phyloP scores from a whole-genome alignment of 345 rosid genomes.

The Camelina sativa region DNA sequence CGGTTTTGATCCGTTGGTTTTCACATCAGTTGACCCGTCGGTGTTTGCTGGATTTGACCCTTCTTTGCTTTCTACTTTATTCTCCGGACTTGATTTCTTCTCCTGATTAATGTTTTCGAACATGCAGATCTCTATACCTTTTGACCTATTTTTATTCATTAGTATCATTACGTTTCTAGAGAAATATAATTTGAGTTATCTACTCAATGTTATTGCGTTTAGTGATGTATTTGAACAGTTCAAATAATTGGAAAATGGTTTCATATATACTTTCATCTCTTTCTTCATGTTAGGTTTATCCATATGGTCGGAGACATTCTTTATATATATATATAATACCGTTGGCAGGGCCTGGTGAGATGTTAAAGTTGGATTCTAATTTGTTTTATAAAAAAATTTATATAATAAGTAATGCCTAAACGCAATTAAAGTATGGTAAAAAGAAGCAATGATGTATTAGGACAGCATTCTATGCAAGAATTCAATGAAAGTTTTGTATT shows the following conservation, averaged over 20 bases:
- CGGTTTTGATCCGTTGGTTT: constrained; percentile 28
- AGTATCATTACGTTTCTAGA: not conserved
- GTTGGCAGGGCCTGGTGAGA: not conserved
- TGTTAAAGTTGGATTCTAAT: too few relatives aligned
- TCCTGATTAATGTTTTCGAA: constrained; percentile 7
- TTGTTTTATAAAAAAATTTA: not conserved
- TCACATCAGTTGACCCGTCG: constrained; percentile 26
- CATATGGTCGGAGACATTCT: not conserved
- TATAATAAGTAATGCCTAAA: not conserved
- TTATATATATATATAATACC: too few relatives aligned
- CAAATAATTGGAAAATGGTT: too few relatives aligned
- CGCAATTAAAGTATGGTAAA: not conserved
- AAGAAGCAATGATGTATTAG: not conserved
- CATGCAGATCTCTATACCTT: not conserved
- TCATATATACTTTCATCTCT: not conserved
- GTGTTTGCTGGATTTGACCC: constrained; percentile 37
- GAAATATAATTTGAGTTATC: not conserved
- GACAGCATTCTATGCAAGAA: not conserved
- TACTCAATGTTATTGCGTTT: not conserved
- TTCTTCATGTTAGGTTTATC: not conserved
- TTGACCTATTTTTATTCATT: not conserved
- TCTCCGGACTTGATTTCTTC: constrained; percentile 35
- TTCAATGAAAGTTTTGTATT: too few relatives aligned
- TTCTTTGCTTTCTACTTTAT: constrained; percentile 22
- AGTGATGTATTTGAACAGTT: too few relatives aligned